Base-by-base conservation (phyloP, 345 rosid genomes). In the Melaleuca quinquenervia region DNA sequence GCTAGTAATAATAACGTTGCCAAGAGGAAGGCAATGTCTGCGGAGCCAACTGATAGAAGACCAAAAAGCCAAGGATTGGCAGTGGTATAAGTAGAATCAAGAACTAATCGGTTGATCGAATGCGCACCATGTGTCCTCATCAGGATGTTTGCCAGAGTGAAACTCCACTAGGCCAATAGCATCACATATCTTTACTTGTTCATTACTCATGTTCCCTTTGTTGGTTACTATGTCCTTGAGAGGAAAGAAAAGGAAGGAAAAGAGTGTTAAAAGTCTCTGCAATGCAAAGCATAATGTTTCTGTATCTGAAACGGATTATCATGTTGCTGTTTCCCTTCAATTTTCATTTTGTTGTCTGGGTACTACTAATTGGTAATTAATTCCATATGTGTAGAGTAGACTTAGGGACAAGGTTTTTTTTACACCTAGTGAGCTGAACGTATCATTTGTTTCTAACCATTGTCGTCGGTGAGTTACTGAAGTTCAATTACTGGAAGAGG, bases 1-100 rank as follows among this genome's bases (percentile, higher is more conserved):
- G 8, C 48, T 20, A 32, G 16, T 32, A 86, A 20, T 51, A 87
- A 80, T 74, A 88, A 12, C 14, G 64, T 82, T 76, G 88, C 89
- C 89, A 90, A 90, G 82, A 91, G 94, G 89, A 89, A 88, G 87
- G 90, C 92, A 49, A 26, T 90, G 83, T 84, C 90, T n/a, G 84
- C 92, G 5, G 90, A 89, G 45, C 44, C 90, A 6, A 82, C 88
- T 0, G 89, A 91, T 82, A 88, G 89, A 50, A 87, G 89, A 90
- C 87, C 91, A 48, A 88, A 92, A 84, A 62, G 91, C 64, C 88
- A 90, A 88, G 91, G 87, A 85, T 53, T 88, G 44, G 88, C 89
- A 10, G 88, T 90, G 26, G 88, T 88, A 24, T 84, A 87, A 48
- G 22, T 26, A 54, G n/a, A 82, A 70, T 18, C 48, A 36, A 32